Base-by-base conservation (phyloP, 257 asterid genomes). In the Solanum bulbocastanum region DNA sequence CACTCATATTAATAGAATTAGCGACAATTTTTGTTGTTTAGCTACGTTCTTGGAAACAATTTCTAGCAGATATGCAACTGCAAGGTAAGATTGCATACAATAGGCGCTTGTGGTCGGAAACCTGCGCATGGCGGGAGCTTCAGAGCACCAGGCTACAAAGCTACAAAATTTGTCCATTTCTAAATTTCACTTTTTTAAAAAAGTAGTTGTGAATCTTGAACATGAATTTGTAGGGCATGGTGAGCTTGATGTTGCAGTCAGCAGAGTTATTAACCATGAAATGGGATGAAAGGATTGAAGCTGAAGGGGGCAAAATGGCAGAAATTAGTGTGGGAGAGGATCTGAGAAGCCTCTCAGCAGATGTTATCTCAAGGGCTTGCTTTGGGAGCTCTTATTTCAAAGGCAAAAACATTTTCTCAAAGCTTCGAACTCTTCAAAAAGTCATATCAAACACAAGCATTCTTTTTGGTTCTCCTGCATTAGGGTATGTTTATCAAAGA, bases 361-460 rank as follows among this genome's bases (percentile, higher is more conserved):
- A 96, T 88, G 96, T 96, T 11, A 96, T 96, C 86, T 93, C 98
- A 22, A 93, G 94, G 91, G 96, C 98, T 20, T 96, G 96, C 86
- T 96, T 96, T 89, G 98, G 98, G 37, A 94, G 98, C 87, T 96
- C 96, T 3, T 95, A 91, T 84, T 87, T 90, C 87, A 92, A 93
- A 89, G 98, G 98, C 87, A 91, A 93, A 83, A 85, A 92, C 33
- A 95, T 96, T 20, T 96, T 95, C 91, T 91, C 95, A 35, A 94
- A 93, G 91, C 98, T 96, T 74, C 90, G 98, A 91, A 92, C 95
- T 33, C 96, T 96, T 87, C 96, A 93, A 52, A 93, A 92, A 87
- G 90, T 92, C 91, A 93, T 95, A 9, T 85, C 96, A 58, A 87
- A 83, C 42, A 96, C 93, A 35, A 89, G 93, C 73, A 85, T 93